Base-by-base conservation (phyloP, 495 filamentous ascomycete genomes). In the Xylaria telfairii region DNA sequence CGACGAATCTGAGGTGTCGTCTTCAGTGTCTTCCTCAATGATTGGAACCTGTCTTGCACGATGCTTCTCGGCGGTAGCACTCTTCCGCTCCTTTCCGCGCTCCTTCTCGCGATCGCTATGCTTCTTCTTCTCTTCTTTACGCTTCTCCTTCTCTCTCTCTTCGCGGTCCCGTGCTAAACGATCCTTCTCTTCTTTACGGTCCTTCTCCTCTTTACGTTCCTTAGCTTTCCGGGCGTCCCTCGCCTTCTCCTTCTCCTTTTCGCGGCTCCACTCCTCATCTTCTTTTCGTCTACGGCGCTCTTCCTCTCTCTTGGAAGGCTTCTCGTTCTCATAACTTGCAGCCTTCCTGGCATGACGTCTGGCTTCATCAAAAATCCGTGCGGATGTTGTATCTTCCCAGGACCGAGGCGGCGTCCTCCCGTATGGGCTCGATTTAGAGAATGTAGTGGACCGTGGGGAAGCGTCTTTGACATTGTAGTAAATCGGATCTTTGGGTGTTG, bases 251-350 rank as follows among this genome's bases (percentile, higher is more conserved):
- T 51, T 74, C 30, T 72, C 71, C 67, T 73, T 72, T 70, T 75
- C 77, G 30, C 71, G 70, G 63, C 64, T 60, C 75, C 79, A 80
- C 24, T 81, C 81, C 1, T 82, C 77, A 0, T 83, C 79, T 26
- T 77, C 79, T 60, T 74, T 79, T 37, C 76, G 78, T 72, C 77
- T 78, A 39, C 76, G 71, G 19, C 80, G 79, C 46, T 80, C 80
- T 15, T 84, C 82, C 0, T 81, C 78, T 26, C 76, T 77, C 53
- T 68, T 81, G 15, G 80, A 76, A 21, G 81, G 76, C 71, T 82
- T 84, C 69, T 84, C 75, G 41, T 78, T 75, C 46, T 77, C 83
- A 72, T 84, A 85, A 60, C 83, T 86, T 1, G 81, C 77, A 0
- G 83, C 72, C 41, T 83, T 83, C 26, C 82, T 78, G 34, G 82